These are phyloP conservation scores for Colletotrichum tamarilloi DNA, from an alignment of 2,329 filamentous ascomycete genomes.

Conservation along the genomic window DNA sequence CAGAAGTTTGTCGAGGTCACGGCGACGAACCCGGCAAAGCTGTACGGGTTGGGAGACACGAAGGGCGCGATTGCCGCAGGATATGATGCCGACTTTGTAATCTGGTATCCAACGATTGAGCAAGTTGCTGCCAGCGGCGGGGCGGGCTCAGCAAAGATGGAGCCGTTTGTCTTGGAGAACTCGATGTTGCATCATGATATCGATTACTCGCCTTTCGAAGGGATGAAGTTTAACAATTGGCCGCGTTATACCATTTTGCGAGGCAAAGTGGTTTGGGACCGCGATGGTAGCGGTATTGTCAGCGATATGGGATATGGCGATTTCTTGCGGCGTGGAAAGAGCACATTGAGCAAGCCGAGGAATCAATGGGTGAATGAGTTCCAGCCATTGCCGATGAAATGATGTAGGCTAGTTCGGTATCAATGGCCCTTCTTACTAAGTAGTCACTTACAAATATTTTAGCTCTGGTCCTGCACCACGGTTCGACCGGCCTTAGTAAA, in stretches of 20 bases:
- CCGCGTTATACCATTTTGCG: constrained; percentile 70
- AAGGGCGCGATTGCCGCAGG: constrained; percentile 64
- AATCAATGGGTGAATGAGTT: constrained; percentile 34
- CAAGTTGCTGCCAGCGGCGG: constrained; percentile 40
- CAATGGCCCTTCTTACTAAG: too few relatives aligned
- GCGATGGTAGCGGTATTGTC: constrained; percentile 60
- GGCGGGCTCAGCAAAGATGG: constrained; percentile 22
- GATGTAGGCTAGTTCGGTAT: too few relatives aligned
- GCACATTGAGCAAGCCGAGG: constrained; percentile 37
- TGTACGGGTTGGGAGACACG: constrained; percentile 64
- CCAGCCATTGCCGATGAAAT: not conserved
- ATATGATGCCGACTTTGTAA: constrained; percentile 66
- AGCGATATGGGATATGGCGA: constrained; percentile 59
- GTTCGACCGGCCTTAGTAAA: too few relatives aligned
- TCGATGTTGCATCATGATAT: constrained; percentile 69
- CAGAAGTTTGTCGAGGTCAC: constrained; percentile 66
- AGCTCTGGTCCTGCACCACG: too few relatives aligned
- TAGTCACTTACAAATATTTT: too few relatives aligned
- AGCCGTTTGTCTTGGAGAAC: constrained; percentile 57
- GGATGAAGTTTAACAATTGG: constrained; percentile 67
- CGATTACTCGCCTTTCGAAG: constrained; percentile 73
- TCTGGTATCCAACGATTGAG: constrained; percentile 62
- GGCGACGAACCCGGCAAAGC: constrained; percentile 64
- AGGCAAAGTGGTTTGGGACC: constrained; percentile 68
- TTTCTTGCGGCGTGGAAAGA: constrained; percentile 56